phyloP scores from a whole-genome alignment of 495 filamentous ascomycete genomes.

The Penicillium riverlandense region DNA sequence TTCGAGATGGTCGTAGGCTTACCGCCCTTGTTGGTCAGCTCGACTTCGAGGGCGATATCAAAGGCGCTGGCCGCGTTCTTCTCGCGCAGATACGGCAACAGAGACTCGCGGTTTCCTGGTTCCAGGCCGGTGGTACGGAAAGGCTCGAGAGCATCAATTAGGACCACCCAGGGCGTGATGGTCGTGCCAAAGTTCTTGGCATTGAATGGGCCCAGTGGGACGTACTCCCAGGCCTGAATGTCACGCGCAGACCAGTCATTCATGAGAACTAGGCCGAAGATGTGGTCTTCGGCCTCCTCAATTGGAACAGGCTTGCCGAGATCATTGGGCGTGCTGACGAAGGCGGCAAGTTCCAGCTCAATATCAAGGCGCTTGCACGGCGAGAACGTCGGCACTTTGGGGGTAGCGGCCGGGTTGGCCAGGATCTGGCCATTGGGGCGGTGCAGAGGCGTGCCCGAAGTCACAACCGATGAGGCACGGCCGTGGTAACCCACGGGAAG shows the following conservation, averaged over 20 bases:
- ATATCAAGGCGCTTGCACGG: slow-evolving; percentile 68
- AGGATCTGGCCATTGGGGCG: slow-evolving; percentile 82
- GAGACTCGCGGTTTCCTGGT: slow-evolving; percentile 47
- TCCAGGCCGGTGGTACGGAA: slow-evolving; percentile 53
- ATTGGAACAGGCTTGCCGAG: slow-evolving; percentile 59
- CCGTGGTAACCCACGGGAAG: slow-evolving; percentile 88
- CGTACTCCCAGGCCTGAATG: slow-evolving; percentile 86
- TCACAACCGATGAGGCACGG: slow-evolving; percentile 68
- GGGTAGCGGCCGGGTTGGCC: slow-evolving; percentile 52
- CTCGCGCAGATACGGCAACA: slow-evolving; percentile 68
- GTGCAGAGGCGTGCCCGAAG: slow-evolving; percentile 67
- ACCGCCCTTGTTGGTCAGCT: slow-evolving; percentile 60
- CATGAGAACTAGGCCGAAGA: slow-evolving; percentile 85
- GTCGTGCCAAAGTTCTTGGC: slow-evolving; percentile 90
- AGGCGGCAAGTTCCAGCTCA: slow-evolving; percentile 82
- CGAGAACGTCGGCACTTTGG: slow-evolving; percentile 54
- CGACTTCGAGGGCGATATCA: slow-evolving; percentile 69
- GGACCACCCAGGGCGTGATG: slow-evolving; percentile 83
- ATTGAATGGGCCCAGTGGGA: slow-evolving; percentile 81
- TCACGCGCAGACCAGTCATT: slow-evolving; percentile 95
- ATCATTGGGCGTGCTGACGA: slow-evolving; percentile 61
- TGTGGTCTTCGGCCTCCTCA: slow-evolving; percentile 60
- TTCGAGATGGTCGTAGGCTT: slow-evolving; percentile 56
- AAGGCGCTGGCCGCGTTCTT: slow-evolving; percentile 54
- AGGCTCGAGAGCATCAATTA: slow-evolving; percentile 75